phyloP scores from a whole-genome alignment of 2,329 filamentous ascomycete species.

The Diaporthe amygdali region DNA sequence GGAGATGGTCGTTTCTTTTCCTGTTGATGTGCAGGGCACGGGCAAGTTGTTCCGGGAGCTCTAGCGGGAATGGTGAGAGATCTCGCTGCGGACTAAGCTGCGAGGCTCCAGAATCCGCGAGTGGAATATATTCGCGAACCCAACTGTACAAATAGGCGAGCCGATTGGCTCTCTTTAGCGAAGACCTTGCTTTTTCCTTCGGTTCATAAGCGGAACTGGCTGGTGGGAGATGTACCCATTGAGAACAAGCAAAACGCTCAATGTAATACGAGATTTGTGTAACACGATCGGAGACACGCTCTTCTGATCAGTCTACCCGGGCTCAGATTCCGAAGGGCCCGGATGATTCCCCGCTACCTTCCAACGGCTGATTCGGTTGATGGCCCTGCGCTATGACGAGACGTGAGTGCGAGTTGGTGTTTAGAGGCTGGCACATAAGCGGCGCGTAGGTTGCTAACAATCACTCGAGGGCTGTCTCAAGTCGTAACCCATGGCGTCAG shows the following conservation, averaged over 20 bases:
- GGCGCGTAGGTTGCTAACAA: neutral
- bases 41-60: neutral
- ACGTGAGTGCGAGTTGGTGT: neutral
- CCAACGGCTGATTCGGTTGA: neutral
- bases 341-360: neutral
- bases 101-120: neutral
- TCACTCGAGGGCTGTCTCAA: neutral
- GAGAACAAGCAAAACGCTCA: neutral
- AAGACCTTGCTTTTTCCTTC: neutral
- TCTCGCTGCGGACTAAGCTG: neutral
- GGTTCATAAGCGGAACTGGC: neutral
- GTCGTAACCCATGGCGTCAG: neutral
- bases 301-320: neutral
- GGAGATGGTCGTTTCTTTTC: neutral
- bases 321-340: neutral
- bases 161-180: neutral
- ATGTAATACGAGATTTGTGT: slow-evolving; percentile 10
- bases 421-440: neutral
- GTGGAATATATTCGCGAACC: neutral
- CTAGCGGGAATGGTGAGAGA: no score
- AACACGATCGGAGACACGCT: neutral
- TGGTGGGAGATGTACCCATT: neutral
- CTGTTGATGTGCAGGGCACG: neutral
- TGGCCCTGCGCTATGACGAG: neutral
- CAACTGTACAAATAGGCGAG: neutral